These are phyloP conservation scores for Trapa incisa DNA, from an alignment of 345 rosid genomes.

Conservation along the genomic window DNA sequence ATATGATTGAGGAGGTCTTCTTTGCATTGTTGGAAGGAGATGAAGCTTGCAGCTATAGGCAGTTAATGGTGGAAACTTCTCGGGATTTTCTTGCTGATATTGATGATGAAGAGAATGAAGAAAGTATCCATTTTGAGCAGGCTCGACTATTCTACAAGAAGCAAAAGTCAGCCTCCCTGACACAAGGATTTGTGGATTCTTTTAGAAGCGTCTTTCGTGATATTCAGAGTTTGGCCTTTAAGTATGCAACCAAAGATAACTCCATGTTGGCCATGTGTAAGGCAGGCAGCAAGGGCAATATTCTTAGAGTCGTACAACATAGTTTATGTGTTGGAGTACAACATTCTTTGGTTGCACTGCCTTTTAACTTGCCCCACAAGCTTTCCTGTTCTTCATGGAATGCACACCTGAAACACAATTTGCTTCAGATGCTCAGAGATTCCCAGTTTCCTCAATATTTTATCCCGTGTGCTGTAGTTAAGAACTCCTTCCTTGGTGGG, in stretches of 20 bases:
- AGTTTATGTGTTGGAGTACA: slow-evolving; percentile 86
- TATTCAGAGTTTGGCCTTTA: slow-evolving; percentile 53
- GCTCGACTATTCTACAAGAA: slow-evolving; percentile 41
- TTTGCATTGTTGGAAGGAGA: slow-evolving; percentile 62
- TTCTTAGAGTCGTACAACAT: slow-evolving; percentile 69
- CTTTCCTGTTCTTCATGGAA: slow-evolving; percentile 69
- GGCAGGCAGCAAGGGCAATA: slow-evolving; percentile 91
- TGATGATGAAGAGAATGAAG: slow-evolving; percentile 24
- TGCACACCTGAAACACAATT: slow-evolving; percentile 19
- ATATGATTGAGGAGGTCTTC: slow-evolving; percentile 53
- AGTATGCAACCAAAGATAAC: slow-evolving; percentile 47
- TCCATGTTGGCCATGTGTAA: slow-evolving; percentile 67
- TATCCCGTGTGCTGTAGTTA: slow-evolving; percentile 65
- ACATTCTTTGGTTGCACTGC: slow-evolving; percentile 58
- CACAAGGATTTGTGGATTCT: slow-evolving; percentile 63
- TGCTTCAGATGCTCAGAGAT: slow-evolving; percentile 15
- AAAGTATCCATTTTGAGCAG: slow-evolving; percentile 23
- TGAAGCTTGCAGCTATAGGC: slow-evolving; percentile 45
- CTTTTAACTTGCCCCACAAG: slow-evolving; percentile 65
- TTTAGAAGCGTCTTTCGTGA: slow-evolving; percentile 67
- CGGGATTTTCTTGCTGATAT: slow-evolving; percentile 43
- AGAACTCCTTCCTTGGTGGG: slow-evolving; percentile 61
- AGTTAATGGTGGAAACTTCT: slow-evolving; percentile 58
- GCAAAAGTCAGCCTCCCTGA: slow-evolving; percentile 66
- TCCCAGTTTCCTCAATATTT: slow-evolving; percentile 33